These are phyloP conservation scores for Sordariomycetes sp. DNA, from an alignment of 2,329 filamentous ascomycete genomes.

Conservation along the genomic window DNA sequence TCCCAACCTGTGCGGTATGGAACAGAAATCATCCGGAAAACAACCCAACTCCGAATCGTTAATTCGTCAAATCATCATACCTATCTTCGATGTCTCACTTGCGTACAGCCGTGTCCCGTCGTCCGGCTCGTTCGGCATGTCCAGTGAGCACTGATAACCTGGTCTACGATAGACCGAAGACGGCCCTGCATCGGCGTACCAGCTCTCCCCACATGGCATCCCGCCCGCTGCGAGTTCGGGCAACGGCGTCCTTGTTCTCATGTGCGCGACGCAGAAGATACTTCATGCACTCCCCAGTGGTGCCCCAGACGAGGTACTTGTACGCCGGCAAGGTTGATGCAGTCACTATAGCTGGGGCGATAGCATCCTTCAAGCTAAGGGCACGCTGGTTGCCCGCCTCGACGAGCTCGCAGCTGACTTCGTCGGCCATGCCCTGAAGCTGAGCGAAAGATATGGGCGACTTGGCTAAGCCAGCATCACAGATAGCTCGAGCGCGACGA, in stretches of 20 bases:
- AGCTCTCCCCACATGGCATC: constrained; percentile 56
- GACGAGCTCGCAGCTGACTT: constrained; percentile 62
- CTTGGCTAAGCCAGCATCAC: constrained; percentile 32
- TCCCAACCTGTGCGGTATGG: too few relatives aligned
- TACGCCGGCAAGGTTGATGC: constrained; percentile 45
- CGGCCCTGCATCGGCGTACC: constrained; percentile 39
- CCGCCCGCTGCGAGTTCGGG: constrained; percentile 51
- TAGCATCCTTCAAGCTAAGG: too few relatives aligned
- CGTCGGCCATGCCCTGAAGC: constrained; percentile 92
- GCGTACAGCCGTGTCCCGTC: too few relatives aligned
- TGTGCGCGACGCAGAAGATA: constrained; percentile 57
- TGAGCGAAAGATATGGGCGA: constrained; percentile 46
- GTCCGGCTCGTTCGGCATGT: too few relatives aligned
- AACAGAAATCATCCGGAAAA: too few relatives aligned
- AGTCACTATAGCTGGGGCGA: too few relatives aligned
- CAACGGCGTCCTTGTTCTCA: constrained; percentile 65
- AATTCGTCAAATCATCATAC: too few relatives aligned
- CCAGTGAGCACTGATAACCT: too few relatives aligned
- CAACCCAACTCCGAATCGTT: too few relatives aligned
- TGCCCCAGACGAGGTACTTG: constrained; percentile 64
- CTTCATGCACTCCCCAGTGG: constrained; percentile 74
- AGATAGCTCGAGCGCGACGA: constrained; percentile 40
- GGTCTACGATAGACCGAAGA: constrained; percentile 28
- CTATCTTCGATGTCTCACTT: too few relatives aligned
- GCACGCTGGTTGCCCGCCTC: constrained; percentile 21